These are phyloP conservation scores for Blastocystis sp. DNA, from an alignment of 352 stramenopile genomes.

Conservation along the genomic window DNA sequence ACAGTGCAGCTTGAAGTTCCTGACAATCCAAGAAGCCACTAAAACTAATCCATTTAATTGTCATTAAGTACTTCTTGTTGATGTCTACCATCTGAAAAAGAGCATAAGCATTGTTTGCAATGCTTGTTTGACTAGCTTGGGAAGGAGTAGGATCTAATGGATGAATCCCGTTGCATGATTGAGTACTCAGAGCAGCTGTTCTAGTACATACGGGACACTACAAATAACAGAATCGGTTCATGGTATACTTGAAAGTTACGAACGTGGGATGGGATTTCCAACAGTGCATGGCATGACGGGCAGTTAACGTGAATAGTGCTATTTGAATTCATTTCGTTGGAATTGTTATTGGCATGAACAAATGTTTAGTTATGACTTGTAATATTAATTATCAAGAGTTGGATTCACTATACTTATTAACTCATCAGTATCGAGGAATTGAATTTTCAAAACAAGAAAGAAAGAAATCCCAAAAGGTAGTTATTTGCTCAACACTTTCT, in stretches of 20 bases:
- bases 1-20: conserved; percentile 33
- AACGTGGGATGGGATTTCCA: conserved; percentile 28
- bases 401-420: not conserved
- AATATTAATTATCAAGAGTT: conserved; percentile 35
- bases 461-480: not conserved
- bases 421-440: not conserved
- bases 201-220: conserved; percentile 51
- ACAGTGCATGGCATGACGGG: conserved; percentile 18
- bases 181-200: conserved; percentile 36
- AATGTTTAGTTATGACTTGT: not conserved
- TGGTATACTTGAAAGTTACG: conserved; percentile 46
- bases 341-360: conserved; percentile 1
- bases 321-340: conserved; percentile 3
- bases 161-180: not conserved
- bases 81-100: conserved; percentile 47
- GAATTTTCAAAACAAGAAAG: not conserved
- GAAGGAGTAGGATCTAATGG: conserved; percentile 23
- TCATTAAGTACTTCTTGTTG: conserved; percentile 8
- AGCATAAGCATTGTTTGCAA: conserved; percentile 37
- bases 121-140: conserved; percentile 40
- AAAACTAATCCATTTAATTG: not conserved
- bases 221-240: not conserved
- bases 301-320: conserved; percentile 35
- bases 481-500: not conserved
- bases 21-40: conserved; percentile 56